These are phyloP conservation scores for Phytophthora melonis DNA, from an alignment of 352 stramenopile genomes.

Conservation along the genomic window DNA sequence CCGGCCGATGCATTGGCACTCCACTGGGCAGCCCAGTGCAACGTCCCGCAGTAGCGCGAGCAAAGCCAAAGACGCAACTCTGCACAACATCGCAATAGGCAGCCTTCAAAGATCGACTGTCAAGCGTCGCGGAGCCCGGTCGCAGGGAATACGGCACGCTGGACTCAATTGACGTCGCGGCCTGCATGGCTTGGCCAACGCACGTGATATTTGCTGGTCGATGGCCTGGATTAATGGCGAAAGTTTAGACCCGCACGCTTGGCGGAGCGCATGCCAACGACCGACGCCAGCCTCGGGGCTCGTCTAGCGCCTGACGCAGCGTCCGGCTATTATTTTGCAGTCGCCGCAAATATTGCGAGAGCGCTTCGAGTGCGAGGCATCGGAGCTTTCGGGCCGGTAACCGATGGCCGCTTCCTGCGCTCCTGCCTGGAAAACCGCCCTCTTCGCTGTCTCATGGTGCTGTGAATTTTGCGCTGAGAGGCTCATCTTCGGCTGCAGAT, in stretches of 20 bases:
- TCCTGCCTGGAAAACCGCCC: conserved; percentile 17
- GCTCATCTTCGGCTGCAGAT: conserved; percentile 17
- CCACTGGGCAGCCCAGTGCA: conserved; percentile 45
- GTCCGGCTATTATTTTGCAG: conserved; percentile 27
- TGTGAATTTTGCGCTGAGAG: conserved; percentile 19
- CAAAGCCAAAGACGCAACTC: conserved; percentile 15
- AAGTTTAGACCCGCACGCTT: conserved; percentile 9
- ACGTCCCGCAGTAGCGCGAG: conserved; percentile 17
- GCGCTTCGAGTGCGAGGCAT: conserved; percentile 16
- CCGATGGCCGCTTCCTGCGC: conserved; percentile 26
- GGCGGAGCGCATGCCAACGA: conserved; percentile 7
- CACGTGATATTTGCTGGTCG: conserved; percentile 19
- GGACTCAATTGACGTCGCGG: conserved; percentile 19
- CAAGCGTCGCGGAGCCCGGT: conserved; percentile 33
- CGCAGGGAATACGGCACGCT: conserved; percentile 14
- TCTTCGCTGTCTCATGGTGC: conserved; percentile 34
- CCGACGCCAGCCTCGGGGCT: conserved; percentile 16
- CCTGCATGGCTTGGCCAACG: neutral
- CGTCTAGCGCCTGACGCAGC: conserved; percentile 23
- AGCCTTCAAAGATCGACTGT: conserved; percentile 14
- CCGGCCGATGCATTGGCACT: conserved; percentile 75
- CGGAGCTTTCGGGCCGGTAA: conserved; percentile 22
- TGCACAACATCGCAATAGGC: conserved; percentile 24
- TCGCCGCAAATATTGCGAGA: conserved; percentile 7
- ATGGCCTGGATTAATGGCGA: conserved; percentile 3